These are phyloP conservation scores for Pestalotiopsis fici DNA, from an alignment of 2,329 filamentous ascomycete species.

Conservation along the genomic window DNA sequence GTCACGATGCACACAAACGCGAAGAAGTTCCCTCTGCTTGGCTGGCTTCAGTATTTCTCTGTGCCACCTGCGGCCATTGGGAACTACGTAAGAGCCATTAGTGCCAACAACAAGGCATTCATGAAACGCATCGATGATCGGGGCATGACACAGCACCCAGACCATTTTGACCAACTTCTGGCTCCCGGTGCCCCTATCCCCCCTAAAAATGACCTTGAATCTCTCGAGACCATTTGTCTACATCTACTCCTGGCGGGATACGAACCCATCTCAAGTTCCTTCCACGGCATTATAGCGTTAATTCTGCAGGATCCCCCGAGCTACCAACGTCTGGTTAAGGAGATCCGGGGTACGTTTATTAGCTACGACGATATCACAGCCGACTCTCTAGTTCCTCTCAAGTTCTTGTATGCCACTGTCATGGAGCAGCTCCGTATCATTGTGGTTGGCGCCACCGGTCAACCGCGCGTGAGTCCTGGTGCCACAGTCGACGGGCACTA, in stretches of 20 bases:
- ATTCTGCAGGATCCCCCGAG: constrained; percentile 12
- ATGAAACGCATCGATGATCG: constrained; percentile 19
- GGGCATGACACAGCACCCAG: constrained; percentile 18
- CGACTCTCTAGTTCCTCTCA: constrained; percentile 13
- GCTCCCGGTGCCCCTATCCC: constrained; percentile 13
- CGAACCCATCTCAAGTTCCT: constrained; percentile 20
- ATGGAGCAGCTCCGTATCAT: constrained; percentile 20
- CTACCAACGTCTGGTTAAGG: constrained; percentile 9
- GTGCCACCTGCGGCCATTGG: constrained; percentile 13
- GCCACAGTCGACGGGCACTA: constrained; percentile 23
- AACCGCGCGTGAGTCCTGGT: constrained; percentile 23
- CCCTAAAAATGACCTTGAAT: not conserved
- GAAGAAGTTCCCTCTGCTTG: constrained; percentile 17
- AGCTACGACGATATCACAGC: constrained; percentile 20
- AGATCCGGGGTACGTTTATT: constrained; percentile 20
- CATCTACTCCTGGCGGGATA: constrained; percentile 9
- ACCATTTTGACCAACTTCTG: constrained; percentile 24
- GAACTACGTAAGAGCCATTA: not conserved
- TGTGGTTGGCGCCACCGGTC: constrained; percentile 13
- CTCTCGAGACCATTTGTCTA: constrained; percentile 19
- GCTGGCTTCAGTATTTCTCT: constrained; percentile 14
- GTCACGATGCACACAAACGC: constrained; percentile 11
- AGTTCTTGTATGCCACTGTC: constrained; percentile 20
- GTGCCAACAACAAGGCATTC: constrained; percentile 16
- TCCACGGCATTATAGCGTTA: constrained; percentile 16